Evolutionary conservation across 2,329 filamentous ascomycete genomes (phyloP), one percentile per base, ranked within the genome.

Genomic region (Pleoardoris graminearum): DNA sequence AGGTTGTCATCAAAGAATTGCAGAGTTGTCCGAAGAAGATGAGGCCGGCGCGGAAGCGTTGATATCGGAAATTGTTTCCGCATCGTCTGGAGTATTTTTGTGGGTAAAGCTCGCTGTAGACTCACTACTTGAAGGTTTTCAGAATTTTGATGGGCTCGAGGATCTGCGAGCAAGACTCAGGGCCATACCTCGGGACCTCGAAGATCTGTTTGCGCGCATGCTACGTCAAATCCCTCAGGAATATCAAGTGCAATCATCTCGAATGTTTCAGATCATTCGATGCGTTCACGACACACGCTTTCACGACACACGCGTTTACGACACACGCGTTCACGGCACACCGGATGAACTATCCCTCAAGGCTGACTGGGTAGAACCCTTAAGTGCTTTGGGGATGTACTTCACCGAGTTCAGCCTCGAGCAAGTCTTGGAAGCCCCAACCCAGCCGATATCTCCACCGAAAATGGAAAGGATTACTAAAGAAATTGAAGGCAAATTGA

Each of bases 61-160:
- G 3, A 29, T 42, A 2, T 21, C 11, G 14, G 33, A 51, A 12
- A 44, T 51, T 19, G 23, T 39, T 5, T 12, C 3, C 17, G 32
- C 16, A 19, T 27, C 50, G 7, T 29, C 36, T 3, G 50, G 50
- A 3, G 46, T 55, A 1, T 59, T 58, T 25, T 43, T 57, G 1
- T 59, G 55, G 54, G 57, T 54, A 17, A 44, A 39, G 11, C 41
- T 59, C 3, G 57, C 53, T 3, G 39, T 51, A 12, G 16, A 27
- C 11, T 16, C 19, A 3, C 32, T 51, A 17, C 27, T 51, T 12
- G 30, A 44, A 38, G 48, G 48, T 2, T 29, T 51, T n/a, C 19
- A 19, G n/a, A 32, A 45, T 21, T 7, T 14, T 29, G 48, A 51
- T 23, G 22, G 17, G 8, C 22, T 52, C 4, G 22, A 32, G 11